A percentile compares a stretch with the other conserved stretches of the same genome.
phyloP scores from a whole-genome alignment of 306 rosid genomes.

The Castanea sativa region DNA sequence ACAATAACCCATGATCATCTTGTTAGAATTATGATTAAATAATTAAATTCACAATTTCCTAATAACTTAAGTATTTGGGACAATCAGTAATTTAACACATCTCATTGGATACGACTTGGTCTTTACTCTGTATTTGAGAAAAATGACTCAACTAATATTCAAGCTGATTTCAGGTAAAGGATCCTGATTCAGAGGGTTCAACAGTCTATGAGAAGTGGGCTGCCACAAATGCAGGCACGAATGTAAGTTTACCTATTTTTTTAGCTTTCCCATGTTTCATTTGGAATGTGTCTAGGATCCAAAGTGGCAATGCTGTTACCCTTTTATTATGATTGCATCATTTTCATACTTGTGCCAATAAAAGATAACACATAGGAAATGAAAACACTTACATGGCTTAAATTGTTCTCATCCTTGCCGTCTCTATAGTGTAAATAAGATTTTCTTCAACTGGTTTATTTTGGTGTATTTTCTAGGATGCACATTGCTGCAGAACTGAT shows the following conservation, averaged over 20 bases:
- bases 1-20: background rate
- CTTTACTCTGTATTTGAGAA: slow-evolving; percentile 5
- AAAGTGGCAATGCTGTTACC: background rate
- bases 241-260: slow-evolving; percentile 41
- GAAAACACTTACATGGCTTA: background rate
- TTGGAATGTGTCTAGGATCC: background rate
- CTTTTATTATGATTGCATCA: too few species aligned
- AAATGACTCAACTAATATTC: slow-evolving; percentile 15
- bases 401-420: background rate
- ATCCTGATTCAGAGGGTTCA: slow-evolving; percentile 65
- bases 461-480: background rate
- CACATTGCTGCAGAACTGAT: background rate
- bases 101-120: background rate
- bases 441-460: background rate
- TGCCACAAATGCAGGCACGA: slow-evolving; percentile 27
- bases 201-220: slow-evolving; percentile 62
- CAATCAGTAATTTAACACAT: too few species aligned
- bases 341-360: background rate
- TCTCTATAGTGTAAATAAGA: background rate
- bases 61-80: too few species aligned
- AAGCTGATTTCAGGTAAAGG: slow-evolving; percentile 66
- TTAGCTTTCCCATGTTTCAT: background rate
- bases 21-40: too few species aligned
- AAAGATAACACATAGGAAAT: background rate
- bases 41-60: too few species aligned